Percentiles rank a stretch among this genome's conserved stretches.
Evolutionary conservation across 2,329 filamentous ascomycete species (phyloP).

Genomic region (Rhynchosporium graminicola): DNA sequence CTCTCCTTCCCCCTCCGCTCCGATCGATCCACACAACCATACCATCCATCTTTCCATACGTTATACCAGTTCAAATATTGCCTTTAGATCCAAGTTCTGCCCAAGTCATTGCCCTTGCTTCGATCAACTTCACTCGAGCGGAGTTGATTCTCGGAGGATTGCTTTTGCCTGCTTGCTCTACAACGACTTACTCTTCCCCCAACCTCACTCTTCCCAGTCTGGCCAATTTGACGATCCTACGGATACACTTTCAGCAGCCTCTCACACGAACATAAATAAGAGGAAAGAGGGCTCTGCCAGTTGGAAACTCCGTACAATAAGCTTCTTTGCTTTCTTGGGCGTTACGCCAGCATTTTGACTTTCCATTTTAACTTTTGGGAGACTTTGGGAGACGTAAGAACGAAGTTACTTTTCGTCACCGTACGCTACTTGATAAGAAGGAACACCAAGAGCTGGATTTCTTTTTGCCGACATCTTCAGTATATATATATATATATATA

Average conservation of each 20-base stretch:
- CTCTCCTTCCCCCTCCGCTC: constrained; percentile 8
- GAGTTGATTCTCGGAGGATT: constrained; percentile 22
- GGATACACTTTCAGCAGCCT: constrained; percentile 6
- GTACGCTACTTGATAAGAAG: constrained; percentile 26
- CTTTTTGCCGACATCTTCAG: constrained; percentile 18
- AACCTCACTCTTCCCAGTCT: background rate
- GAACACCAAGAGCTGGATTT: constrained; percentile 41
- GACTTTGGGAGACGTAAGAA: background rate
- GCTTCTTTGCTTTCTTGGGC: constrained; percentile 19
- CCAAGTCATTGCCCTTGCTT: constrained; percentile 8
- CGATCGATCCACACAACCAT: constrained; percentile 14
- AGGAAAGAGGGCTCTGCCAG: constrained; percentile 7
- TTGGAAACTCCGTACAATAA: constrained; percentile 12
- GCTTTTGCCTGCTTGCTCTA: constrained; percentile 14
- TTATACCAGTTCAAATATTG: constrained; percentile 13
- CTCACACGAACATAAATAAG: constrained; percentile 6
- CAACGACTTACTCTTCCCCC: constrained; percentile 10
- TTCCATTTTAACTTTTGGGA: background rate
- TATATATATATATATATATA: constrained; percentile 11
- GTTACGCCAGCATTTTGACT: constrained; percentile 15
- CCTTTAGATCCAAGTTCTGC: constrained; percentile 13
- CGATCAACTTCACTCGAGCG: constrained; percentile 25
- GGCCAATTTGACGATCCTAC: background rate
- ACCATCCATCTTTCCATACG: constrained; percentile 14
- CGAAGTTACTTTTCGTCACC: constrained; percentile 17